phyloP scores from a whole-genome alignment of 148 eudicot species.

The Chenopodium album region DNA sequence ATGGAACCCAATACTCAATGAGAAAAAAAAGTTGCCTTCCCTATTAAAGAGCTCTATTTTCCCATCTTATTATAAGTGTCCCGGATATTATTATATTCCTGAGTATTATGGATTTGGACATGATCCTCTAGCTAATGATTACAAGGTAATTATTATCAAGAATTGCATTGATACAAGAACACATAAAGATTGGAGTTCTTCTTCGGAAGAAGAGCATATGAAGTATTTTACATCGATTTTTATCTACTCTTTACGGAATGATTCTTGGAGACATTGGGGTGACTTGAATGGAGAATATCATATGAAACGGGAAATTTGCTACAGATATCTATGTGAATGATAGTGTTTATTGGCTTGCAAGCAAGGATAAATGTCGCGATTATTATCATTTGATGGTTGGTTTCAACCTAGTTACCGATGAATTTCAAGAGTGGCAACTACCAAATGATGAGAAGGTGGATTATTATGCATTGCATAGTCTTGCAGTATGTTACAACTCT shows the following conservation, averaged over 20 bases:
- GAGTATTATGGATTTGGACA: constrained; percentile 22
- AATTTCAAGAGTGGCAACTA: background rate
- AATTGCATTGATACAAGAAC: background rate
- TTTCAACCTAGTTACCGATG: constrained; percentile 10
- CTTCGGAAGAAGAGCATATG: background rate
- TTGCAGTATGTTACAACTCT: constrained; percentile 9
- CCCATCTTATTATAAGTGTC: background rate
- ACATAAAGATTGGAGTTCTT: background rate
- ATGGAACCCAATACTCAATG: constrained; percentile 9
- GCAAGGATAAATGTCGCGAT: background rate
- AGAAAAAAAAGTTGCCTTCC: background rate
- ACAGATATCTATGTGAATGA: constrained; percentile 13
- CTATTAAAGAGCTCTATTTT: constrained; percentile 1
- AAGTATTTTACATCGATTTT: background rate
- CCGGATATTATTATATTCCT: no score
- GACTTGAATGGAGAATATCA: background rate
- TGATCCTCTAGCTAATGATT: constrained; percentile 2
- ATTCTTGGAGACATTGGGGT: constrained; percentile 29
- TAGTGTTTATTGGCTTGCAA: constrained; percentile 18
- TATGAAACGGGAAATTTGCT: background rate
- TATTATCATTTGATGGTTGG: background rate
- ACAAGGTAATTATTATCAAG: constrained; percentile 14
- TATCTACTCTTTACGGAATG: constrained; percentile 13
- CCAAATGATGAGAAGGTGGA: background rate
- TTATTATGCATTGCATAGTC: background rate